phyloP scores from a whole-genome alignment of 1,284 basidiomycete species.

The Malassezia sympodialis region DNA sequence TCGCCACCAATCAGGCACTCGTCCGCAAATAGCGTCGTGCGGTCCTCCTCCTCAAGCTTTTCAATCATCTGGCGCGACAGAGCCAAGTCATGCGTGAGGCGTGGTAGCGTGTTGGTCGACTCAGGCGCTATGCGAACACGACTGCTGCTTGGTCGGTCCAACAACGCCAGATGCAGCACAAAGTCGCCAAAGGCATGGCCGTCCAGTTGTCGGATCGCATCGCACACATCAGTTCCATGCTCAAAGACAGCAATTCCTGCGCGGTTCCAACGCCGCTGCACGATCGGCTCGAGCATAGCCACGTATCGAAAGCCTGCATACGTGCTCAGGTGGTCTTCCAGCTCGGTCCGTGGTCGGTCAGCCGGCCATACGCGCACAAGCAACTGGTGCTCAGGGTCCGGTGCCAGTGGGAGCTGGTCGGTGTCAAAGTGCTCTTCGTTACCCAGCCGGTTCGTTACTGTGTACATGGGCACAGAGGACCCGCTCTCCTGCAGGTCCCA shows the following conservation, averaged over 20 bases:
- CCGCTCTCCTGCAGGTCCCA: constrained; percentile 24
- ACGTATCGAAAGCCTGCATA: constrained; percentile 35
- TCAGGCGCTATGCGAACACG: constrained; percentile 34
- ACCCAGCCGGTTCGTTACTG: constrained; percentile 15
- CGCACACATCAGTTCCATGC: constrained; percentile 25
- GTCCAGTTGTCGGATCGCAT: constrained; percentile 26
- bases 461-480: background rate
- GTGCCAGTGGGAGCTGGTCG: constrained; percentile 3
- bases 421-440: constrained; percentile 20
- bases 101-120: constrained; percentile 27
- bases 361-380: constrained; percentile 32
- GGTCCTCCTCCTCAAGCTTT: constrained; percentile 29
- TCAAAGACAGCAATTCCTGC: constrained; percentile 42
- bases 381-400: constrained; percentile 24
- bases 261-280: constrained; percentile 28
- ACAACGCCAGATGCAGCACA: constrained; percentile 29
- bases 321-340: constrained; percentile 29
- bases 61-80: constrained; percentile 30
- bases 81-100: constrained; percentile 27
- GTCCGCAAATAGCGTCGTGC: constrained; percentile 21
- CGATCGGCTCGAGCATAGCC: constrained; percentile 38
- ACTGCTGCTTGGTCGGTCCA: constrained; percentile 29
- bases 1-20: constrained; percentile 3
- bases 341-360: constrained; percentile 22
- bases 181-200: constrained; percentile 26